phyloP scores from a whole-genome alignment of 331 rosid species.

The Malus hybrid region DNA sequence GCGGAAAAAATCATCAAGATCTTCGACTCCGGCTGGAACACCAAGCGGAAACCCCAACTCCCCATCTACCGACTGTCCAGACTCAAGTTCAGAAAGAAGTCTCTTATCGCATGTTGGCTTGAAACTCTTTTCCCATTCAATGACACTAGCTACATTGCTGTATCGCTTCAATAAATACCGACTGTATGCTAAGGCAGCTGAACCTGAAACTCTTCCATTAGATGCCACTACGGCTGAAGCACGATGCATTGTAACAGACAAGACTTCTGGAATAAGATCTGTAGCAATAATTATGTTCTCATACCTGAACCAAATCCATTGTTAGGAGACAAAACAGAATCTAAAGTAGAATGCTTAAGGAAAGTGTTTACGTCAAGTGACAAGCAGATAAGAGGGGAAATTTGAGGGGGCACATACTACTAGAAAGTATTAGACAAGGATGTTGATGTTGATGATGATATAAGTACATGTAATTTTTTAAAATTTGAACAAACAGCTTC shows the following conservation, averaged over 20 bases:
- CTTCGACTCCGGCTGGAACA: constrained; percentile 90
- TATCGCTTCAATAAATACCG: constrained; percentile 67
- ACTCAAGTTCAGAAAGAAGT: constrained; percentile 76
- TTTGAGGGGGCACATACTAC: background rate
- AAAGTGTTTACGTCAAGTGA: background rate
- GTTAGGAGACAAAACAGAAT: constrained; percentile 8
- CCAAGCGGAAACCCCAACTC: constrained; percentile 81
- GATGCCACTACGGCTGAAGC: constrained; percentile 59
- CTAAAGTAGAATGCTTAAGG: background rate
- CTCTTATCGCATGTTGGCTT: constrained; percentile 73
- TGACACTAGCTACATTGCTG: constrained; percentile 56
- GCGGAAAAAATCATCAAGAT: constrained; percentile 90
- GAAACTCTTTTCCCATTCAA: constrained; percentile 83
- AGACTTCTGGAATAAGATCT: constrained; percentile 78
- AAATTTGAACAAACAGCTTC: background rate
- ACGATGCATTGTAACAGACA: constrained; percentile 64
- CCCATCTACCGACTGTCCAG: constrained; percentile 68
- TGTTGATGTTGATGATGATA: background rate
- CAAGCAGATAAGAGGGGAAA: background rate
- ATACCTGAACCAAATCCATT: constrained; percentile 61
- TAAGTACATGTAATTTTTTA: background rate
- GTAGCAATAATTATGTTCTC: constrained; percentile 76
- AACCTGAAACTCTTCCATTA: constrained; percentile 80
- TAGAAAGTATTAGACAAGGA: background rate
- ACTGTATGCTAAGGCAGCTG: constrained; percentile 53